phyloP scores from a whole-genome alignment of 495 filamentous ascomycete species.

The Podospora tetraspora region DNA sequence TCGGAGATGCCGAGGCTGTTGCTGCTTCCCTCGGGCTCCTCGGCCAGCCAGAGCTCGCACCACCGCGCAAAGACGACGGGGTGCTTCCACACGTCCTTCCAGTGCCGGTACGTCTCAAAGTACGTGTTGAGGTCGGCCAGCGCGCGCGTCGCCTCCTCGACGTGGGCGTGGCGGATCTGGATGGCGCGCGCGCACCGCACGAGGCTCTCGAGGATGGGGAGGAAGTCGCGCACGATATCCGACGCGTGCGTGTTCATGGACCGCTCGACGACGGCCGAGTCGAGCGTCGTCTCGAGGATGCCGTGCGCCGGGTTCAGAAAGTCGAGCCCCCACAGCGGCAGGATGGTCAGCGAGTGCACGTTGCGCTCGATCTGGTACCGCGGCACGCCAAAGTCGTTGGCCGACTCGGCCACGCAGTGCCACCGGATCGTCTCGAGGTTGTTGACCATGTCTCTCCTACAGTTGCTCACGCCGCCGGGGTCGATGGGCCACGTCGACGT shows the following conservation, averaged over 20 bases:
- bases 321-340: conserved; percentile 60
- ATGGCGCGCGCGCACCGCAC: conserved; percentile 54
- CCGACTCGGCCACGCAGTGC: conserved; percentile 60
- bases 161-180: conserved; percentile 45
- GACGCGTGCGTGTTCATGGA: conserved; percentile 46
- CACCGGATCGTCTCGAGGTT: conserved; percentile 54
- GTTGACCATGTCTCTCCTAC: conserved; percentile 59
- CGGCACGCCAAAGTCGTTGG: conserved; percentile 57
- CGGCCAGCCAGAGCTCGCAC: conserved; percentile 55
- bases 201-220: conserved; percentile 53
- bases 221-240: conserved; percentile 56
- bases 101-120: conserved; percentile 55
- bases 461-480: conserved; percentile 58
- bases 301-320: conserved; percentile 58
- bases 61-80: conserved; percentile 53
- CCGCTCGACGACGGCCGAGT: conserved; percentile 52
- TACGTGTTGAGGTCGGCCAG: conserved; percentile 58
- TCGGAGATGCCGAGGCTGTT: conserved; percentile 47
- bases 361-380: conserved; percentile 61
- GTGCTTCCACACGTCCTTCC: conserved; percentile 57
- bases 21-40: conserved; percentile 38
- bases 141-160: conserved; percentile 52
- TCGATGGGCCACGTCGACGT: conserved; percentile 63
- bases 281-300: conserved; percentile 53
- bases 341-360: conserved; percentile 56